These are phyloP conservation scores for Eragrostis tef DNA, from an alignment of 202 grass and related monocot species.

Conservation along the genomic window DNA sequence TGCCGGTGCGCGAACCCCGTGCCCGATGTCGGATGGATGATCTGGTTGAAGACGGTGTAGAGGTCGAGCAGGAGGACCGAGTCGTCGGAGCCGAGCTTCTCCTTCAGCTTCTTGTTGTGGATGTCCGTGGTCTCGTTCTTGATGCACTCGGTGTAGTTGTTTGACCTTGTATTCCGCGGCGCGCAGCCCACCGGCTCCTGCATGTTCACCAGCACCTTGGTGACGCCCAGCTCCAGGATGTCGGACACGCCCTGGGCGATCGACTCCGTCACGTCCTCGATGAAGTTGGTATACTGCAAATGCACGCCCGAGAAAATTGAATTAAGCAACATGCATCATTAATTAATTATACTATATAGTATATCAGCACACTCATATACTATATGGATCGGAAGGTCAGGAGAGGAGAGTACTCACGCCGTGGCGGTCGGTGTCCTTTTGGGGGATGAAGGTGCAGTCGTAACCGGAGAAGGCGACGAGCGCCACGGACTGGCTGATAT, in stretches of 20 bases:
- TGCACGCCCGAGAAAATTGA: neutral
- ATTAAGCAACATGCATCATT: no score
- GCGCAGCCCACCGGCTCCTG: conserved; percentile 53
- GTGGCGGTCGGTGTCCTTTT: neutral
- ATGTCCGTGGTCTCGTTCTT: neutral
- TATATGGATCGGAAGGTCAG: no score
- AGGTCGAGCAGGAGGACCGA: conserved; percentile 49
- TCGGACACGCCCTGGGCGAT: conserved; percentile 27
- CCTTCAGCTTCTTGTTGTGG: conserved; percentile 44
- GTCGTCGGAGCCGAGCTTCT: conserved; percentile 31
- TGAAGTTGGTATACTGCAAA: neutral
- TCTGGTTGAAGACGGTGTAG: conserved; percentile 30
- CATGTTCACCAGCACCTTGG: conserved; percentile 51
- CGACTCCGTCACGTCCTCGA: conserved; percentile 22
- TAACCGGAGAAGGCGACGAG: conserved; percentile 10
- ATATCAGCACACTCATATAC: neutral
- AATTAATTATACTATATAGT: neutral
- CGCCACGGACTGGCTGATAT: neutral
- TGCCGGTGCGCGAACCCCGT: conserved; percentile 33
- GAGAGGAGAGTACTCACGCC: neutral
- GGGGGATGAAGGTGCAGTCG: neutral
- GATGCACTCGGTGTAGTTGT: conserved; percentile 51
- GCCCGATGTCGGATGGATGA: conserved; percentile 12
- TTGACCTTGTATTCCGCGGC: conserved; percentile 32
- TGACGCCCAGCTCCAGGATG: conserved; percentile 34